phyloP scores from a whole-genome alignment of 2,329 filamentous ascomycete genomes.

The Pyrenochaeta sp. region DNA sequence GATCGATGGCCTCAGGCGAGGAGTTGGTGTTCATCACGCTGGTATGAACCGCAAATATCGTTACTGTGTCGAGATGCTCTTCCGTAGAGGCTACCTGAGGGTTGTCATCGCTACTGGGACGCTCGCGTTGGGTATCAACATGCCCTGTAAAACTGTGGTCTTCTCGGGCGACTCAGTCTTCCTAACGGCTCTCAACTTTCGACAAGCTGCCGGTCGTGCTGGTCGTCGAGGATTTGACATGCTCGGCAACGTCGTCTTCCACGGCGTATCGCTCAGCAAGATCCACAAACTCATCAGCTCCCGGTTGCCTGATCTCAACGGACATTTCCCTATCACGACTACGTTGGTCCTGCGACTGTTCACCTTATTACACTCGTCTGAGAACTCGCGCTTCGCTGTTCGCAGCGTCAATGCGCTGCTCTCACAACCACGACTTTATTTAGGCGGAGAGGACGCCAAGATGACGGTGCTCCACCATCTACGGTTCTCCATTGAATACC shows the following conservation, averaged over 20 bases:
- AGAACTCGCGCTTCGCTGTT: conserved; percentile 68
- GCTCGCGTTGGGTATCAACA: conserved; percentile 75
- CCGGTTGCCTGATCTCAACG: conserved; percentile 74
- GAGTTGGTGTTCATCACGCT: conserved; percentile 79
- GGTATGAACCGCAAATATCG: conserved; percentile 82
- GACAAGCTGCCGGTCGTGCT: conserved; percentile 78
- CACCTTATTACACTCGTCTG: conserved; percentile 71
- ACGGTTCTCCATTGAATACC: conserved; percentile 82
- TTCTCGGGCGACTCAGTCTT: conserved; percentile 78
- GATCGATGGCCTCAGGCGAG: conserved; percentile 69
- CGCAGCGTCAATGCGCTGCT: conserved; percentile 72
- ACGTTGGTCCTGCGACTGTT: conserved; percentile 75
- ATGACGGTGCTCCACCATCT: conserved; percentile 78
- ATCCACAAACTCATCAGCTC: conserved; percentile 76
- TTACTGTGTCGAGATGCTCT: conserved; percentile 76
- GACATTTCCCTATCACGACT: conserved; percentile 81
- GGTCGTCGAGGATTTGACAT: conserved; percentile 83
- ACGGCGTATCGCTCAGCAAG: conserved; percentile 68
- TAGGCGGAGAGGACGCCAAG: conserved; percentile 73
- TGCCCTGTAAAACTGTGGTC: conserved; percentile 80
- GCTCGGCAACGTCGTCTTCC: conserved; percentile 83
- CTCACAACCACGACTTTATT: conserved; percentile 73
- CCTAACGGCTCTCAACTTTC: conserved; percentile 77
- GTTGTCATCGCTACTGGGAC: conserved; percentile 80
- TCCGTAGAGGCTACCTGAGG: conserved; percentile 74